Evolutionary conservation across 2,329 filamentous ascomycete species (phyloP), one percentile per base, ranked within the genome.

Genomic region (Gaeumannomyces tritici): DNA sequence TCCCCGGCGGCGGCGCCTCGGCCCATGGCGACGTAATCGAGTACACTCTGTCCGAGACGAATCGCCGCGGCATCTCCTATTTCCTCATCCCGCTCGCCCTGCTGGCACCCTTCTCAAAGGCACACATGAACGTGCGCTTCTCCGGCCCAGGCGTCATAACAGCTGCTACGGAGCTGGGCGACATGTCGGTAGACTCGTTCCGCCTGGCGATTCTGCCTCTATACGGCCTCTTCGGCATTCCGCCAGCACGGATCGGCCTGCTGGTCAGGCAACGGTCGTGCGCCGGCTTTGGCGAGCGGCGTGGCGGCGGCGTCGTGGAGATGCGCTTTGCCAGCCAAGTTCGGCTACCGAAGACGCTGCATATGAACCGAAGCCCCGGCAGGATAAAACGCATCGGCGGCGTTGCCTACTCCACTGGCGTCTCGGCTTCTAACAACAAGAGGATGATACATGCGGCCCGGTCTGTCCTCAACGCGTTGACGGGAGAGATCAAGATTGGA

Each of bases 91-190:
- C 93, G 8, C 82, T 98, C 2, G 96, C 93, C 70, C 80, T 98
- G 27, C 82, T 99, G 21, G 92, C 93, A 1, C 95, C 95, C 1
- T 99, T 99, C 74, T 89, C 91, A 28, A 98, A 99, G 73, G 84
- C 89, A 11, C 89, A 91, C 66, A 85, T 99, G 76, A 96, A 96
- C 70, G 88, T 99, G 13, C 83, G 92, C 9, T 93, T 99, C 73
- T 87, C 89, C 3, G 95, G 95, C 0, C 89, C 92, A 0, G 95
- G 95, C 60, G 93, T 97, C 62, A 96, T 99, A 68, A 98, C 95
- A 1, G 88, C 88, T 12, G 85, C 91, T 2, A 97, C 93, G 4
- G 84, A 90, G 66, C 83, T 83, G 0, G 92, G 93, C 64, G 95
- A 99, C 74, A 85, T 96, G 66, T 95, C 90, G 3, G 89, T 95